A percentile compares a stretch with the other conserved stretches of the same genome.
Conservation (phyloP, 345 rosid species). For the Laguncularia racemosa region DNA sequence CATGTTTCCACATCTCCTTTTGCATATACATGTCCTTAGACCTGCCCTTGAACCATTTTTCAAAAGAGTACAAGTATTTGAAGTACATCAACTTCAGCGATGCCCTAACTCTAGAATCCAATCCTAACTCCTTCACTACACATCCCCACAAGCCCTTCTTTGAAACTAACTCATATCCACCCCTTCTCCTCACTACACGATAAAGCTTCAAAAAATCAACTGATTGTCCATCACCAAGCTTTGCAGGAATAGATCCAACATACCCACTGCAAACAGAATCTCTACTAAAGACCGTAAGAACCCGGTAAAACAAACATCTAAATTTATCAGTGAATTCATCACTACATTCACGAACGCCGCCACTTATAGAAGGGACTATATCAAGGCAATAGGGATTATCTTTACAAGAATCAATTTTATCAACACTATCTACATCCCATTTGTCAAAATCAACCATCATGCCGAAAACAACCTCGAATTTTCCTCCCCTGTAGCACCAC, state of each 20-base stretch:
- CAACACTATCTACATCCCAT: constrained; percentile 27
- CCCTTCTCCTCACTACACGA: constrained; percentile 42
- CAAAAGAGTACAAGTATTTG: constrained; percentile 45
- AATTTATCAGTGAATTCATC: constrained; percentile 13
- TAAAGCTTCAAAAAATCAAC: constrained; percentile 59
- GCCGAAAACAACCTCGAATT: constrained; percentile 24
- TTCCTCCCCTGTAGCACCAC: background rate
- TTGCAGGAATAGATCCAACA: constrained; percentile 38
- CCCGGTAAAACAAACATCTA: constrained; percentile 41
- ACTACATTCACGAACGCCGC: constrained; percentile 7
- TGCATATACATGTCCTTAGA: constrained; percentile 11
- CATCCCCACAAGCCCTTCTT: constrained; percentile 39
- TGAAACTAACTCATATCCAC: constrained; percentile 46
- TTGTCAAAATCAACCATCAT: constrained; percentile 35
- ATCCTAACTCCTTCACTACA: constrained; percentile 43
- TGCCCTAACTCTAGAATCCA: constrained; percentile 27
- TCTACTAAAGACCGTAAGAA: constrained; percentile 32
- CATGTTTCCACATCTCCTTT: background rate
- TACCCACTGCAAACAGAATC: constrained; percentile 30
- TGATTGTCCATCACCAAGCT: constrained; percentile 35
- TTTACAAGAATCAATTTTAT: background rate
- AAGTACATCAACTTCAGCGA: constrained; percentile 39
- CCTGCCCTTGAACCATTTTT: constrained; percentile 30
- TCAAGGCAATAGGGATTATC: background rate
- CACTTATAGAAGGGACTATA: too few species aligned